Base-by-base conservation (phyloP, 805 yeast species). In the Saccharomycopsis vini region DNA sequence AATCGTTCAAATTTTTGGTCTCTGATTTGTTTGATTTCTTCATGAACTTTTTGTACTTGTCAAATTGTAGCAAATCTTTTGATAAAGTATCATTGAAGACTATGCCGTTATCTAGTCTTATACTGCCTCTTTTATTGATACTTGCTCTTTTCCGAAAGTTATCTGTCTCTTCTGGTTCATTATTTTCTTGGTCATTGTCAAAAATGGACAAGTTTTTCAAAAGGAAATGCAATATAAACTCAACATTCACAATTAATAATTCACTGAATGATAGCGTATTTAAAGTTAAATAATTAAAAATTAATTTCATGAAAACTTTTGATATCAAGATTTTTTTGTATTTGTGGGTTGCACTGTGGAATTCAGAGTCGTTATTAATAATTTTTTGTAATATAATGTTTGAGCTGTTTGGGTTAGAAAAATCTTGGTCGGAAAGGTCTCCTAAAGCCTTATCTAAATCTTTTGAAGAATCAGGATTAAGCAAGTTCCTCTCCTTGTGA, bases 21-120 rank as follows among this genome's bases (percentile, higher is more conserved):
- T 40, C 45, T 13, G 36, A 18, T 50, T 75, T 76, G 46, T 73
- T 68, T 30, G 73, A 59, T 53, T 73, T 75, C 39, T 66, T 66
- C 35, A 66, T 40, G 16, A 73, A 53, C 36, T 65, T 63, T 18
- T 62, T 56, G 36, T 71, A 73, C 42, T 57, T 57, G 3, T 45
- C 51, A 22, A 54, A 51, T 22, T 52, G 46, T 20, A 41, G 20
- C n/a, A 49, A 22, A 9, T 59, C 58, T n/a, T 49, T 53, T 10
- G 46, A 43, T 13, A 52, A 43, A 34, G 40, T 36, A 15, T 46
- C 51, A 9, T 39, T 52, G 7, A 34, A 34, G 9, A 40, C 26
- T 6, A 28, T 15, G 21, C 44, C 40, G 7, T 23, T 28, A 16
- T 42, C 42, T 5, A 42, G 18, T 20, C 32, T 19, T 5, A 36